These are phyloP conservation scores for Carpinus viminea DNA, from an alignment of 306 rosid genomes.

Conservation along the genomic window DNA sequence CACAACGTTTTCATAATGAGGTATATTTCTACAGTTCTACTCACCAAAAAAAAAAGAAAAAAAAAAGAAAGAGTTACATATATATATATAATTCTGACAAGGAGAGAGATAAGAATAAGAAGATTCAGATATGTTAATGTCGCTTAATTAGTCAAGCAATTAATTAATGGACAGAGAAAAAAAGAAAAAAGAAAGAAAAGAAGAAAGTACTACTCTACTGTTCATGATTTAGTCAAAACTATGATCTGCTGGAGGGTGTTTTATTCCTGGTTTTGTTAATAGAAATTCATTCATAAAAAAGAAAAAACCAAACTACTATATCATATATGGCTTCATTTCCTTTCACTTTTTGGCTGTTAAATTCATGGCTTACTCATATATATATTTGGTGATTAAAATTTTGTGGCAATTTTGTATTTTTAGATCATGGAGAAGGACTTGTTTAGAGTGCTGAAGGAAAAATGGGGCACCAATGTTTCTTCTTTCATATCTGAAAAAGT, in stretches of 20 bases:
- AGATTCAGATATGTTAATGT: not conserved
- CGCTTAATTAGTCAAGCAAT: not conserved
- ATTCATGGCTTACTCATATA: not conserved
- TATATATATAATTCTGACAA: not conserved
- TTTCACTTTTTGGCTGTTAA: not conserved
- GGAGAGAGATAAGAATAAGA: not conserved
- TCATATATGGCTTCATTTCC: not conserved
- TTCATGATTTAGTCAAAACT: no score
- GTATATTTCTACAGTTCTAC: slow-evolving; percentile 22
- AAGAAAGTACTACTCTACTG: no score
- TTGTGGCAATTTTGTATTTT: slow-evolving; percentile 4
- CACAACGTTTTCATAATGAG: slow-evolving; percentile 57
- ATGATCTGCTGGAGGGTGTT: no score
- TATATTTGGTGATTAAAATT: no score
- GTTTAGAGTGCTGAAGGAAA: slow-evolving; percentile 57
- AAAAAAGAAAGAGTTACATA: not conserved
- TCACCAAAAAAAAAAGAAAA: no score
- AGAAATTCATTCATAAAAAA: no score
- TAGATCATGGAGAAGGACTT: slow-evolving; percentile 69
- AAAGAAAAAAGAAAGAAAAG: no score
- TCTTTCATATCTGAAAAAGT: slow-evolving; percentile 53
- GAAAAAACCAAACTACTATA: not conserved
- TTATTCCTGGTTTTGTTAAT: no score
- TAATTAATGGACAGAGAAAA: not conserved
- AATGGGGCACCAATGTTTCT: slow-evolving; percentile 45